phyloP scores from a whole-genome alignment of 805 yeast species.

The Ogataea sp. region DNA sequence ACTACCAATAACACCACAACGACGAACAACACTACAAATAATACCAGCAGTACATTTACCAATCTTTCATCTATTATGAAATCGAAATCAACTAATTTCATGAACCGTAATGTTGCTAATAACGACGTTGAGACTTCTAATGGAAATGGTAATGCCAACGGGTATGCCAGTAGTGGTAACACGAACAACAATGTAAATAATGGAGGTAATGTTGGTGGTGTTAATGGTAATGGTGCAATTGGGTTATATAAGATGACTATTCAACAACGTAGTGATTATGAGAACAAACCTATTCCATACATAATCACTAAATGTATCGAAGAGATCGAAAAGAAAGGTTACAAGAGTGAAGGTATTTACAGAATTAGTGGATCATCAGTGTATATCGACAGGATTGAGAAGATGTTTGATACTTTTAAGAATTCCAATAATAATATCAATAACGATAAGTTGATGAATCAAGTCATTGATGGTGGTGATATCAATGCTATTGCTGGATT shows the following conservation, averaged over 20 bases:
- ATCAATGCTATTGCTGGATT: conserved; percentile 83
- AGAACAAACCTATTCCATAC: conserved; percentile 57
- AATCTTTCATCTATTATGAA: conserved; percentile 22
- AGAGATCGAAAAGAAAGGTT: conserved; percentile 72
- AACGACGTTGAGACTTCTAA: conserved; percentile 4
- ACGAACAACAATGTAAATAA: conserved; percentile 4
- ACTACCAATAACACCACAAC: background rate
- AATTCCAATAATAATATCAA: conserved; percentile 18
- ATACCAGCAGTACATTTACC: background rate
- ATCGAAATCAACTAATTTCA: conserved; percentile 39
- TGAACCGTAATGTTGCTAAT: conserved; percentile 19
- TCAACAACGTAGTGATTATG: conserved; percentile 54
- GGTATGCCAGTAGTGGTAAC: conserved; percentile 13
- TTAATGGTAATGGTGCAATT: background rate
- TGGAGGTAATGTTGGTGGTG: background rate
- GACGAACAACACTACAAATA: background rate
- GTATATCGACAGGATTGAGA: conserved; percentile 40
- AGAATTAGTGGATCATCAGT: conserved; percentile 81
- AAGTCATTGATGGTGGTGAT: conserved; percentile 43
- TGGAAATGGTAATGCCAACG: conserved; percentile 11
- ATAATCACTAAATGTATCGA: conserved; percentile 63
- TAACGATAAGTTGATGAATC: conserved; percentile 1
- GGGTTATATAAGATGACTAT: conserved; percentile 42
- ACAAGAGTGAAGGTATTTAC: conserved; percentile 80
- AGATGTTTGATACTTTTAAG: conserved; percentile 25